Conservation (phyloP, 441 rosid species). For the Erysimum cheiri region DNA sequence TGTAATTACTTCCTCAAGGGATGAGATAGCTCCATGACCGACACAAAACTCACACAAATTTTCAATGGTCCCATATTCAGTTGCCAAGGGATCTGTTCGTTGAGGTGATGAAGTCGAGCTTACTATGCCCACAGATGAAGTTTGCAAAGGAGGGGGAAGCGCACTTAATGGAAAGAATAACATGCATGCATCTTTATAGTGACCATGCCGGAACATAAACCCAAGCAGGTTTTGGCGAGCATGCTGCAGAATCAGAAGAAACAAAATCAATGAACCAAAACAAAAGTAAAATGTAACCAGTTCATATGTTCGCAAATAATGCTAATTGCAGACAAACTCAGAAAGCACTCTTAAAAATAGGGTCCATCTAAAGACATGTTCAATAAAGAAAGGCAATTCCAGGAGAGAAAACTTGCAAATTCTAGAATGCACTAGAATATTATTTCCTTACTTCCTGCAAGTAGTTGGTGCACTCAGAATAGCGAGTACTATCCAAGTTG, state of each 20-base stretch:
- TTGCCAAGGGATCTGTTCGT: conserved; percentile 88
- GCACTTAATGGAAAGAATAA: conserved; percentile 83
- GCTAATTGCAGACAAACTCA: conserved; percentile 24
- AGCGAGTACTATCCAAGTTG: conserved; percentile 85
- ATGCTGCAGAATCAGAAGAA: conserved; percentile 66
- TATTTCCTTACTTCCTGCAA: conserved; percentile 82
- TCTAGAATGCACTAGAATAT: conserved; percentile 27
- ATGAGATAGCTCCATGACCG: conserved; percentile 85
- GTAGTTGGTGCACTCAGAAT: conserved; percentile 80
- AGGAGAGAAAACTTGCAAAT: conserved; percentile 25
- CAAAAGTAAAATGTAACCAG: conserved; percentile 19
- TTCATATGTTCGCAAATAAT: conserved; percentile 28
- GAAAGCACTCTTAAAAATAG: conserved; percentile 15
- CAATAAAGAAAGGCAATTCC: conserved; percentile 20
- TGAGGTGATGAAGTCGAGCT: conserved; percentile 90
- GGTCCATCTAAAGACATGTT: conserved; percentile 10
- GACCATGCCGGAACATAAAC: conserved; percentile 96
- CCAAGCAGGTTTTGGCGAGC: conserved; percentile 88
- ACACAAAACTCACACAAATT: conserved; percentile 83
- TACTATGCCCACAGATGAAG: conserved; percentile 59
- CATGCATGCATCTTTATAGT: conserved; percentile 79
- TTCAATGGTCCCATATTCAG: conserved; percentile 95
- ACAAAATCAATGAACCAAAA: conserved; percentile 27
- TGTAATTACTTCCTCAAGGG: conserved; percentile 87
- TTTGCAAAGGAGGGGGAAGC: conserved; percentile 81